phyloP scores from a whole-genome alignment of 148 eudicot species.

The Camellia granthamiana region DNA sequence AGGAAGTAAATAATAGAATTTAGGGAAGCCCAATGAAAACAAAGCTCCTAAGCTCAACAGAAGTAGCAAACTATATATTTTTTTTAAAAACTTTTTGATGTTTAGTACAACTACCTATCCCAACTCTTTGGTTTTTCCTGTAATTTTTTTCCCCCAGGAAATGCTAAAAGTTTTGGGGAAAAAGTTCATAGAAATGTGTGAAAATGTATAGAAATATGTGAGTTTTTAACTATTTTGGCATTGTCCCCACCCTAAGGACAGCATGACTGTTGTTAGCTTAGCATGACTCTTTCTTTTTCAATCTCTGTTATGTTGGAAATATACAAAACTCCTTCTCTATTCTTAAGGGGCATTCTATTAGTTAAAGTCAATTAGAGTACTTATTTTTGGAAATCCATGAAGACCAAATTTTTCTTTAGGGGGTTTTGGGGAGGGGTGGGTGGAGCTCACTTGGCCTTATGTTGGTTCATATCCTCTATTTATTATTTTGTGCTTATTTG shows the following conservation, averaged over 20 bases:
- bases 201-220: too few species aligned
- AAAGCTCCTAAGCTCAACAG: slow-evolving; percentile 1
- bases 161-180: too few species aligned
- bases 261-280: too few species aligned
- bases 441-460: not conserved
- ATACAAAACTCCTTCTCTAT: not conserved
- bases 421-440: not conserved
- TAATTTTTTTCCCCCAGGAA: too few species aligned
- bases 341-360: not conserved
- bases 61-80: not conserved
- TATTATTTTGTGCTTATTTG: slow-evolving; percentile 3
- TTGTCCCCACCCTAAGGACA: too few species aligned
- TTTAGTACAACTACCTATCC: not conserved
- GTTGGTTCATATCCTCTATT: not conserved
- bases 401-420: not conserved
- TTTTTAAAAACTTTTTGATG: not conserved
- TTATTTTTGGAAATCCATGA: not conserved
- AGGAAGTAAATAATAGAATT: not conserved
- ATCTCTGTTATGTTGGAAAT: not conserved
- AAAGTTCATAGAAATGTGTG: not conserved
- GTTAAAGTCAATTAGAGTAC: not conserved
- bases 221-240: too few species aligned
- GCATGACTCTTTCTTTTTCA: too few species aligned
- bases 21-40: not conserved
- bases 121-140: not conserved